Evolutionary conservation across 23 red algal species (phyloP).

Genomic region (Cyanidioschyzon merolae): DNA sequence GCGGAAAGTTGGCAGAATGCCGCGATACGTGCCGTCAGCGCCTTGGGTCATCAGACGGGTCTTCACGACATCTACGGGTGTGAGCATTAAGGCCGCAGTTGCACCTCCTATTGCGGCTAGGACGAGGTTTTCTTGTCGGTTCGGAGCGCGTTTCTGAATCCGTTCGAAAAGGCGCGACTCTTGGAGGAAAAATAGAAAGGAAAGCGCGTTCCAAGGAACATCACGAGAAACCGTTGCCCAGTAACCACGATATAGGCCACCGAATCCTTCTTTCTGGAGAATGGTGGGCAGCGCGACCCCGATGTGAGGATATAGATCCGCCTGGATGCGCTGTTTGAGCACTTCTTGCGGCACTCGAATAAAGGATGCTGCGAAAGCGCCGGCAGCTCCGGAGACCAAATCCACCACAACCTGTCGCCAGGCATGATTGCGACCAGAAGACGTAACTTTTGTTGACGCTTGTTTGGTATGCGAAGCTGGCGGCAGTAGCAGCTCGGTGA

Average conservation of each 20-base stretch:
- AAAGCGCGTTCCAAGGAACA: conserved; percentile 98
- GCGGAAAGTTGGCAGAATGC: conserved; percentile 53
- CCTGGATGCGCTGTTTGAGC: conserved; percentile 94
- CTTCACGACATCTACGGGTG: conserved; percentile 98
- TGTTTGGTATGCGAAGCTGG: not conserved
- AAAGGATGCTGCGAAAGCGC: conserved; percentile 63
- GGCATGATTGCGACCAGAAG: not conserved
- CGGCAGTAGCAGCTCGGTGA: conserved; percentile 24
- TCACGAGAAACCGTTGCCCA: conserved; percentile 87
- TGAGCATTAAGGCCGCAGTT: conserved; percentile 83
- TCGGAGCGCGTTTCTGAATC: conserved; percentile 39
- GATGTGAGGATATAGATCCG: conserved; percentile 89
- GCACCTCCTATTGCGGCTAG: conserved; percentile 65
- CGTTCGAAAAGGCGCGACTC: conserved; percentile 55
- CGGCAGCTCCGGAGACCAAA: conserved; percentile 68
- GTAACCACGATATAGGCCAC: conserved; percentile 70
- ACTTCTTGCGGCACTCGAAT: conserved; percentile 96
- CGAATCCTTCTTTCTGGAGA: conserved; percentile 37
- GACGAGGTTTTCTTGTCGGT: conserved; percentile 69
- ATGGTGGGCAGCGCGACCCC: conserved; percentile 55
- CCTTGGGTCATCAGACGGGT: conserved; percentile 88
- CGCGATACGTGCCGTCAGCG: conserved; percentile 49
- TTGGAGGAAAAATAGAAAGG: conserved; percentile 87
- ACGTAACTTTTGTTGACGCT: not conserved
- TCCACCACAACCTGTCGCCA: conserved; percentile 31